These are phyloP conservation scores for Saccharomycopsis schoenii DNA, from an alignment of 805 yeast genomes.

Conservation along the genomic window DNA sequence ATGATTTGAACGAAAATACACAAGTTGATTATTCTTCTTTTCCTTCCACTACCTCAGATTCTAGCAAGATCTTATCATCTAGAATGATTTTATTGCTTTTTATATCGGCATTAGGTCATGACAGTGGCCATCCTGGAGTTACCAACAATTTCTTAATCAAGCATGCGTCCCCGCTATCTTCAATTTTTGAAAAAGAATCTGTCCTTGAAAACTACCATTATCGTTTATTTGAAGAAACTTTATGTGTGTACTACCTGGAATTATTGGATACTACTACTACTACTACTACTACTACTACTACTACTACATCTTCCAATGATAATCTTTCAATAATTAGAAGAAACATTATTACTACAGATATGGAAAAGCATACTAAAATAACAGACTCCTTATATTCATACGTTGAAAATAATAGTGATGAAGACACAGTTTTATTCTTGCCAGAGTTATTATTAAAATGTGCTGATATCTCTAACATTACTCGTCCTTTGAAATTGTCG, in stretches of 20 bases:
- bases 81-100: constrained; percentile 49
- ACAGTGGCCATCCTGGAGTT: constrained; percentile 95
- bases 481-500: constrained; percentile 66
- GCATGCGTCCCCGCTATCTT: constrained; percentile 53
- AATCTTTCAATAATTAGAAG: constrained; percentile 27
- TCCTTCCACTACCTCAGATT: not conserved
- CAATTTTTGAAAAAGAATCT: constrained; percentile 51
- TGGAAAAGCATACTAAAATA: constrained; percentile 72
- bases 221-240: constrained; percentile 45
- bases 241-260: constrained; percentile 44
- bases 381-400: constrained; percentile 24
- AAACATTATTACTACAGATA: constrained; percentile 75
- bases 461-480: constrained; percentile 92
- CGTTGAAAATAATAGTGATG: constrained; percentile 20
- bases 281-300: not conserved
- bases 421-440: constrained; percentile 19
- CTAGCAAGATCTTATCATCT: constrained; percentile 21
- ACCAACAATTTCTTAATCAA: constrained; percentile 63
- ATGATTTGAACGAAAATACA: too few relatives aligned
- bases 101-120: constrained; percentile 88
- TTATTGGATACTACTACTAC: constrained; percentile 18
- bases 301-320: not conserved
- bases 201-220: constrained; percentile 79
- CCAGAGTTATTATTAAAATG: constrained; percentile 64
- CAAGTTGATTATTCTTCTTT: too few relatives aligned